These are phyloP conservation scores for Darksidea phi DNA, from an alignment of 495 filamentous ascomycete genomes.

Conservation along the genomic window DNA sequence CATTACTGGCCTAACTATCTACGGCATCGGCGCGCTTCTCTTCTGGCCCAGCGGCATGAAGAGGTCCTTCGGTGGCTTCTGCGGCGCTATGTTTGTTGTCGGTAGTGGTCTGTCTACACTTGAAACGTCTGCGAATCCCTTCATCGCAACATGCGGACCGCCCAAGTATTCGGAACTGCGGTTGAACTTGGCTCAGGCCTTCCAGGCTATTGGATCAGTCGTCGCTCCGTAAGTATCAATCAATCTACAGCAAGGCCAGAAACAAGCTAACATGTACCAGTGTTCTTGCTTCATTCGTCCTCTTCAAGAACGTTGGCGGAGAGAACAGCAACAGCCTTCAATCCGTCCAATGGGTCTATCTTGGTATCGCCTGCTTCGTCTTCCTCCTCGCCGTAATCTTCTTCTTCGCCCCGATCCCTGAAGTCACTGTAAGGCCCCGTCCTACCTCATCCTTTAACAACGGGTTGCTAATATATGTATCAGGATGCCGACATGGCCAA, in stretches of 20 bases:
- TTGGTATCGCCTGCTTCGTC: constrained; percentile 69
- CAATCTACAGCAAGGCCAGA: no score
- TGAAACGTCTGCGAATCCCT: constrained; percentile 72
- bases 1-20: constrained; percentile 55
- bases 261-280: no score
- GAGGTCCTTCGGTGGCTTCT: constrained; percentile 68
- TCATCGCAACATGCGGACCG: constrained; percentile 66
- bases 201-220: constrained; percentile 64
- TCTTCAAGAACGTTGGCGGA: constrained; percentile 59
- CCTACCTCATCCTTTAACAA: no score
- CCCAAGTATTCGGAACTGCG: constrained; percentile 67
- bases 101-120: constrained; percentile 67
- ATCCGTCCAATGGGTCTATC: constrained; percentile 72
- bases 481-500: constrained; percentile 62
- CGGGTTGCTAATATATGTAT: no score
- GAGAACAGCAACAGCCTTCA: constrained; percentile 43
- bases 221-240: constrained; percentile 54
- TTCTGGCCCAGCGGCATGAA: constrained; percentile 59
- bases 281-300: constrained; percentile 64
- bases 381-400: constrained; percentile 63
- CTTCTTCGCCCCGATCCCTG: constrained; percentile 63
- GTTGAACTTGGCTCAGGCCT: constrained; percentile 63
- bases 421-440: constrained; percentile 52
- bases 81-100: constrained; percentile 67
- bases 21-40: constrained; percentile 62